A percentile compares a stretch with the other conserved stretches of the same genome.
These are phyloP conservation scores for Elongisporangium senticosum DNA, from an alignment of 352 stramenopile genomes.

Conservation along the genomic window DNA sequence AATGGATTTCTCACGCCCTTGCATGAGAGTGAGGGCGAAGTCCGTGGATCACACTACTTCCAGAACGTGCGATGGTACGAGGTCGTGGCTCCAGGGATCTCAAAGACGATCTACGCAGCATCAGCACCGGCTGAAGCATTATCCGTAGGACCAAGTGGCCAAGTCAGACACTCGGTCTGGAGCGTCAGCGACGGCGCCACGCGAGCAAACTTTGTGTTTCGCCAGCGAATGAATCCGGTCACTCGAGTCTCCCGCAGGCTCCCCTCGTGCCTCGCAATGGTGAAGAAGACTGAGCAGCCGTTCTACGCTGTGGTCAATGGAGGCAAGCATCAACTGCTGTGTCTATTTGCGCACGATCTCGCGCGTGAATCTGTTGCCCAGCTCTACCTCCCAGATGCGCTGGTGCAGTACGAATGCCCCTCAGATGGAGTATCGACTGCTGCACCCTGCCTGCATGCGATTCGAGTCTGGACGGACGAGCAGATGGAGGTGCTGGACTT, in stretches of 20 bases:
- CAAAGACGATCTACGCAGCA: constrained; percentile 5
- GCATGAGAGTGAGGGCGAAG: constrained; percentile 5
- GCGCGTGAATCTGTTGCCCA: constrained; percentile 13
- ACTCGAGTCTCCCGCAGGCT: neutral
- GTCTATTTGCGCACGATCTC: constrained; percentile 27
- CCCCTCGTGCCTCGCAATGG: neutral
- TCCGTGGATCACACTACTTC: constrained; percentile 1
- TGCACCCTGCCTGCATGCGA: constrained; percentile 14
- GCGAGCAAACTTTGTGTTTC: constrained; percentile 19
- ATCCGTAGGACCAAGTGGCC: constrained; percentile 3
- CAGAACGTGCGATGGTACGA: constrained; percentile 1
- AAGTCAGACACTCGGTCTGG: constrained; percentile 22
- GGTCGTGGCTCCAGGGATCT: neutral
- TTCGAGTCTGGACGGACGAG: constrained; percentile 35
- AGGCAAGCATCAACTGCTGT: constrained; percentile 18
- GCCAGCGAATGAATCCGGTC: neutral
- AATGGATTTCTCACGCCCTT: constrained; percentile 26
- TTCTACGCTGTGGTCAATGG: constrained; percentile 33
- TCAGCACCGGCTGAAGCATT: neutral
- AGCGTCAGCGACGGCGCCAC: constrained; percentile 26
- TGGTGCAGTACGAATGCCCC: constrained; percentile 28
- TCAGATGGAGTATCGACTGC: constrained; percentile 23
- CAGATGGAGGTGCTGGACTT: constrained; percentile 27
- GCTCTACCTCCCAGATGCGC: constrained; percentile 20
- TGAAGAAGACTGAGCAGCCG: neutral